Evolutionary conservation across 352 stramenopile genomes (phyloP), one percentile per base, ranked within the genome.

Genomic region (Globisporangium okanoganense): DNA sequence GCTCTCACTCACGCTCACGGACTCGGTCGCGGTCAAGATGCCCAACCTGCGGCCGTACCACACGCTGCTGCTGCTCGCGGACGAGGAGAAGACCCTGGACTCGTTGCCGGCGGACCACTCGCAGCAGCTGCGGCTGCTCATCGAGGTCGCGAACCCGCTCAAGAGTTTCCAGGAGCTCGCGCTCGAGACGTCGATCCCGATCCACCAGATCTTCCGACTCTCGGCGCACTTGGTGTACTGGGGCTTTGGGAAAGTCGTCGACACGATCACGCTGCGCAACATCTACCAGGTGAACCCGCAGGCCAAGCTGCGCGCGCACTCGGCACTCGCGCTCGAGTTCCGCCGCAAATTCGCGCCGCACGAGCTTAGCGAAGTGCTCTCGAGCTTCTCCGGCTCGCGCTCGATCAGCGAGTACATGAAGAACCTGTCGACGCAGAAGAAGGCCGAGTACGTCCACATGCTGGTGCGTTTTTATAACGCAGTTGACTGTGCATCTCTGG

Each of bases 371-470:
- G 85, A 92, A 54, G 77, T 92, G 33, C 69, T 94, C 20, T 73
- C 85, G 25, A 92, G 69, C 8, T 92, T 92, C 47, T 86, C 75
- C 14, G 82, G 83, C 22, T 82, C 82, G 40, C 72, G 81, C 1
- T 75, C 82, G 22, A 84, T 94, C 59, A 82, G 81, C 13, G 85
- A 92, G 33, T 85, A 88, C 48, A 87, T 94, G 73, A 94, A 92
- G 62, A 87, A 70, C 22, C 70, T 92, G 9, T 78, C 70, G 0
- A 67, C 66, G 1, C 40, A 66, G 14, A 86, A 89, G 62, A 94
- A 95, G 56, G 77, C 83, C 31, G 82, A 94, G 79, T 94, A 94
- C 66, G 76, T 95, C 45, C 78, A 93, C 65, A 93, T 95, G 74
- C 72, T 95, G 52, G 76, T 85, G 60, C 27, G 72, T 27, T 7